phyloP scores from a whole-genome alignment of 2,329 filamentous ascomycete genomes.

The Ustilaginoidea virens region DNA sequence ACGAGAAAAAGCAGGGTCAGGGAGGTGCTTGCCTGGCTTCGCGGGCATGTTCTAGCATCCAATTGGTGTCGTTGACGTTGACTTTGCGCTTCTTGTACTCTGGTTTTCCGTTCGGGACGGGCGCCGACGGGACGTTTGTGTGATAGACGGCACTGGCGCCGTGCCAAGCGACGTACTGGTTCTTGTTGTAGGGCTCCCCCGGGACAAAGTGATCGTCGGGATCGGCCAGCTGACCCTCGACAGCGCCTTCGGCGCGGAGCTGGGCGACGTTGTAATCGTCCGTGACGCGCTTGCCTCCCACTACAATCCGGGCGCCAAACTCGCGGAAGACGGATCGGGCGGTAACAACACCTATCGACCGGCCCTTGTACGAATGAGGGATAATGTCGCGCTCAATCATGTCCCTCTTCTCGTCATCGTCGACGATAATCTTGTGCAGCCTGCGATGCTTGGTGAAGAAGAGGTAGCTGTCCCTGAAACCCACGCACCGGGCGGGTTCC shows the following conservation, averaged over 20 bases:
- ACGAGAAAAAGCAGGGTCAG: background rate
- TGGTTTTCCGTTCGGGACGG: constrained; percentile 57
- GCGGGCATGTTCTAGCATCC: constrained; percentile 89
- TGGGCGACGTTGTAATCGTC: constrained; percentile 82
- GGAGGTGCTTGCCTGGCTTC: constrained; percentile 58
- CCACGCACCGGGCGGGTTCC: constrained; percentile 88
- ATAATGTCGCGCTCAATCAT: constrained; percentile 93
- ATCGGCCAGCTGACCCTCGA: constrained; percentile 83
- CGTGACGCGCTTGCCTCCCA: constrained; percentile 69
- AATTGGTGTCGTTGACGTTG: constrained; percentile 83
- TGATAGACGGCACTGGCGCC: constrained; percentile 94
- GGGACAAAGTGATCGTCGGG: constrained; percentile 67
- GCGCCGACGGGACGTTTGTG: constrained; percentile 61
- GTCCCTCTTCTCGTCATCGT: constrained; percentile 92
- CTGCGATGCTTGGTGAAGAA: constrained; percentile 98
- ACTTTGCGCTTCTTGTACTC: constrained; percentile 75
- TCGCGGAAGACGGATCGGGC: constrained; percentile 94
- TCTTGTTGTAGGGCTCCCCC: constrained; percentile 90
- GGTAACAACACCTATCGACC: constrained; percentile 91
- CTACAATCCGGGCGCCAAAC: constrained; percentile 86
- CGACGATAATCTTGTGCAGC: constrained; percentile 95
- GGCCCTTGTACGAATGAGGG: constrained; percentile 95
- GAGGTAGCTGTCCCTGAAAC: constrained; percentile 93
- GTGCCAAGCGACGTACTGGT: constrained; percentile 97
- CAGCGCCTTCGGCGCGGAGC: constrained; percentile 58